A percentile compares a stretch with the other conserved stretches of the same genome.
phyloP scores from a whole-genome alignment of 345 rosid species.

The Camelina laxa region DNA sequence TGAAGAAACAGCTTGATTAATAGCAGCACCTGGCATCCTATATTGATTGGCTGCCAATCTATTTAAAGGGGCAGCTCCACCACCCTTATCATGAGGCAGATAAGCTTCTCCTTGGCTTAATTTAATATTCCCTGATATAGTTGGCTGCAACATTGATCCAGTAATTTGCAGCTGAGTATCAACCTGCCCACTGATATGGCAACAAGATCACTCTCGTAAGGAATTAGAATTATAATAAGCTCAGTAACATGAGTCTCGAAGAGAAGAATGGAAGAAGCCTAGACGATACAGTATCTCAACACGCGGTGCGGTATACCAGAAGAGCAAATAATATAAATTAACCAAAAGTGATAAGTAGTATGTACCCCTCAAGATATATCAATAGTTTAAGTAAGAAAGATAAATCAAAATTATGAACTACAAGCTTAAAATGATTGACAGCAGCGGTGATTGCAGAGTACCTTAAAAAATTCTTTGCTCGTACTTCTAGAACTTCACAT shows the following conservation, averaged over 20 bases:
- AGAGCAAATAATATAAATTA: background rate
- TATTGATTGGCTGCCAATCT: slow-evolving; percentile 77
- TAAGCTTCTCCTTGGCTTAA: slow-evolving; percentile 99
- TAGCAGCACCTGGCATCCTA: slow-evolving; percentile 64
- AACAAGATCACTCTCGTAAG: slow-evolving; percentile 24
- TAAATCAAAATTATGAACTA: background rate
- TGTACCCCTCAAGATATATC: background rate
- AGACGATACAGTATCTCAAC: background rate
- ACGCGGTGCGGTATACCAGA: background rate
- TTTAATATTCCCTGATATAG: slow-evolving; percentile 89
- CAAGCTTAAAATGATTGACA: slow-evolving; percentile 16
- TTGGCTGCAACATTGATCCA: slow-evolving; percentile 95
- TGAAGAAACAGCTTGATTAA: slow-evolving; percentile 85
- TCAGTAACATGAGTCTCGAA: slow-evolving; percentile 5
- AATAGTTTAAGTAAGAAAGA: background rate
- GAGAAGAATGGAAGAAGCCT: slow-evolving; percentile 1
- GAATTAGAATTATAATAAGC: slow-evolving; percentile 13
- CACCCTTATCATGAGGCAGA: slow-evolving; percentile 95
- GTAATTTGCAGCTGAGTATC: slow-evolving; percentile 87
- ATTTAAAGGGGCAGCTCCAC: slow-evolving; percentile 71
- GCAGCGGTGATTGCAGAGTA: slow-evolving; percentile 28
- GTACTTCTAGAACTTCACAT: slow-evolving; percentile 95
- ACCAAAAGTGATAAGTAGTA: slow-evolving; percentile 4
- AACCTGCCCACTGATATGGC: slow-evolving; percentile 89
- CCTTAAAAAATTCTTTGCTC: slow-evolving; percentile 92